Conservation (phyloP, 768 basidiomycete genomes). For the Imleria badia region DNA sequence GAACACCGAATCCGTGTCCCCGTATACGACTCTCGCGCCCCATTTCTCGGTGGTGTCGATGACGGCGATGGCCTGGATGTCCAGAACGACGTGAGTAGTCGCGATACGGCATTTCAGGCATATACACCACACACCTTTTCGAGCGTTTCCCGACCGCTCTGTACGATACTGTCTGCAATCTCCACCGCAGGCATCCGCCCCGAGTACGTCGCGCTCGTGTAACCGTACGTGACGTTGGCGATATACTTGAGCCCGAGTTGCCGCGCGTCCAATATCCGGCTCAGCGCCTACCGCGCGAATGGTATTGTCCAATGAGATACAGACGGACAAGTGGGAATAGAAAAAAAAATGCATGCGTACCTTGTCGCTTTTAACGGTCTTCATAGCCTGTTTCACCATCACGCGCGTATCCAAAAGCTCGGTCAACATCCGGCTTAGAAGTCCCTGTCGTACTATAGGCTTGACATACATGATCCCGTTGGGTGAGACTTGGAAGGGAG, state of each 20-base stretch:
- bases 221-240: slow-evolving; percentile 93
- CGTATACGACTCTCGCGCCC: slow-evolving; percentile 94
- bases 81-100: background rate
- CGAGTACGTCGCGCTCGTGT: slow-evolving; percentile 91
- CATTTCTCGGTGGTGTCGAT: slow-evolving; percentile 80
- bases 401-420: slow-evolving; percentile 94
- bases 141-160: slow-evolving; percentile 91
- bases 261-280: slow-evolving; percentile 79
- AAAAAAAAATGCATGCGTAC: slow-evolving; percentile 36
- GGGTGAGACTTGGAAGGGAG: slow-evolving; percentile 66
- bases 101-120: background rate
- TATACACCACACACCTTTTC: slow-evolving; percentile 64
- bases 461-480: slow-evolving; percentile 97
- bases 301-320: background rate
- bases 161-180: slow-evolving; percentile 97
- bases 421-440: slow-evolving; percentile 86
- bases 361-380: slow-evolving; percentile 71
- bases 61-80: slow-evolving; percentile 77
- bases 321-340: background rate
- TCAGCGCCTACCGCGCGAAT: slow-evolving; percentile 57
- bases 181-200: slow-evolving; percentile 99
- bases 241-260: slow-evolving; percentile 95
- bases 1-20: slow-evolving; percentile 97
- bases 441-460: slow-evolving; percentile 74
- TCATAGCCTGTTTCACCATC: slow-evolving; percentile 99